Evolutionary conservation across 139 green algal species (phyloP).

Genomic region (Astrephomene gubernaculifera): DNA sequence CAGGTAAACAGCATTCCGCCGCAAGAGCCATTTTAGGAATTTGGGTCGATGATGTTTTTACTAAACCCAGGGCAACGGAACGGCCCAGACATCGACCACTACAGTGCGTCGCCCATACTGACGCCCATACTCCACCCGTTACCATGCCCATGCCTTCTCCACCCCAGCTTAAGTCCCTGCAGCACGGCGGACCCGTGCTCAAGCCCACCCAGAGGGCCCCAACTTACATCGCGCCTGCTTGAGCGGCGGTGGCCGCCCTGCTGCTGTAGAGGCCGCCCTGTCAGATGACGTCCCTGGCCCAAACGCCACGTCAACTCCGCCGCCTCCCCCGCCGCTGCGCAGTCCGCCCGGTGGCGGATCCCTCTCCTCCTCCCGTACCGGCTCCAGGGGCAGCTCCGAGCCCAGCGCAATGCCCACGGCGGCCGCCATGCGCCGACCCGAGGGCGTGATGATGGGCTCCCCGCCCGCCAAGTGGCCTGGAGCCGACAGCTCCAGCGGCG

Average conservation of each 20-base stretch:
- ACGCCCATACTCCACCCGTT: not conserved
- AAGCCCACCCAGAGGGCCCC: not conserved
- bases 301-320: not conserved
- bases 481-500: not conserved
- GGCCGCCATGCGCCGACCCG: conserved; percentile 9
- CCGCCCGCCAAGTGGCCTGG: not conserved
- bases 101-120: not conserved
- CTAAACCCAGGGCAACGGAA: too few species aligned
- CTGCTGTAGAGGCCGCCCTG: not conserved
- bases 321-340: not conserved
- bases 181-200: not conserved
- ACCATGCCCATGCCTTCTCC: too few species aligned
- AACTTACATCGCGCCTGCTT: conserved; percentile 24
- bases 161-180: not conserved
- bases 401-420: conserved; percentile 7
- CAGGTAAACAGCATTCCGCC: too few species aligned
- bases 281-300: not conserved
- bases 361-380: not conserved
- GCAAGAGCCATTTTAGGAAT: too few species aligned
- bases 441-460: conserved; percentile 40
- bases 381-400: not conserved
- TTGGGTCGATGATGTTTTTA: too few species aligned
- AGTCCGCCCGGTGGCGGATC: not conserved
- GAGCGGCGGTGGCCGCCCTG: not conserved
- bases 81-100: not conserved